A percentile compares a stretch with the other conserved stretches of the same genome.
These are phyloP conservation scores for Barnettozyma wickerhamii DNA, from an alignment of 805 yeast genomes.

Conservation along the genomic window DNA sequence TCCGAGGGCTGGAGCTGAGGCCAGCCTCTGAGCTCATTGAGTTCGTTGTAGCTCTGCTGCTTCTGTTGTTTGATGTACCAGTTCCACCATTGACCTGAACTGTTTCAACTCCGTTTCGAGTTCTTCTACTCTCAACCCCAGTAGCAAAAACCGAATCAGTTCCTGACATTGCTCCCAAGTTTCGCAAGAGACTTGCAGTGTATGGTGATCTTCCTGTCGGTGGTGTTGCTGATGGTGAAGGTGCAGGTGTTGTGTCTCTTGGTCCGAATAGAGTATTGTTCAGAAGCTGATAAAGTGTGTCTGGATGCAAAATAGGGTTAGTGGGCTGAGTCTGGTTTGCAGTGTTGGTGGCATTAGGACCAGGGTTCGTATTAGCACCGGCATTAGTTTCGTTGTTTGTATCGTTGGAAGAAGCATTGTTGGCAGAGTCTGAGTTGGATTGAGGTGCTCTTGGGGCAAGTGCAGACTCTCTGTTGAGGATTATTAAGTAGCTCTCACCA, in stretches of 20 bases:
- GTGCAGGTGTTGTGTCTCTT: neutral
- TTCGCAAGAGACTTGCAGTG: conserved; percentile 10
- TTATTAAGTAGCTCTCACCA: conserved; percentile 8
- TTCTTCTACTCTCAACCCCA: conserved; percentile 24
- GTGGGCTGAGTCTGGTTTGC: neutral
- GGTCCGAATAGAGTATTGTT: neutral
- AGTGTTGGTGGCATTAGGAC: neutral
- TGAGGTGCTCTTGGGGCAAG: neutral
- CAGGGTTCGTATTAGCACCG: conserved; percentile 4
- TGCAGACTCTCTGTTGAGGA: conserved; percentile 3
- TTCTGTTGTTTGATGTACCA: neutral
- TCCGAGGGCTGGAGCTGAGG: neutral
- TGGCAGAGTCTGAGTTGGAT: conserved; percentile 2
- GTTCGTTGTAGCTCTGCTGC: neutral
- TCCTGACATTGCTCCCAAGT: conserved; percentile 3
- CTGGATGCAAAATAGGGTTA: too few species aligned
- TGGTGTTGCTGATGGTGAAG: neutral
- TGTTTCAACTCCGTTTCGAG: conserved; percentile 22
- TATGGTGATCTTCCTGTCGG: conserved; percentile 8
- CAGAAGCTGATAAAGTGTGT: neutral
- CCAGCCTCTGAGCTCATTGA: neutral
- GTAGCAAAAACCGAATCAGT: conserved; percentile 14
- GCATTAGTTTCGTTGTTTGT: neutral
- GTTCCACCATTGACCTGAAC: conserved; percentile 10
- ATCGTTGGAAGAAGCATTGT: neutral